Base-by-base conservation (phyloP, 2,329 filamentous ascomycete genomes). In the Phyllosticta citribraziliensis region DNA sequence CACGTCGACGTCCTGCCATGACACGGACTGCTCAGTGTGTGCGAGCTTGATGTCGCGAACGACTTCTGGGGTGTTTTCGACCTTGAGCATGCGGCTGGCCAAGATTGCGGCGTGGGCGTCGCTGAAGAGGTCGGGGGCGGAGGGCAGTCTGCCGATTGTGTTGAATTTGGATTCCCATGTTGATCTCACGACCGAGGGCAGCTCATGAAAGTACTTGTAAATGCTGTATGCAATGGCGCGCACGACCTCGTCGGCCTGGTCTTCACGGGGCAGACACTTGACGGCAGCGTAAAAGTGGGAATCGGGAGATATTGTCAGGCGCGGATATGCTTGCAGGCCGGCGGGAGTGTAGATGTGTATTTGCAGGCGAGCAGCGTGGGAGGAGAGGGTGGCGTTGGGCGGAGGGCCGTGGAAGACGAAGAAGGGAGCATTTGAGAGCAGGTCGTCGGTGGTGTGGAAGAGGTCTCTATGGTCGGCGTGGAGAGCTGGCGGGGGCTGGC, bases 21-120 rank as follows among this genome's bases (percentile, higher is more conserved):
- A 91, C 61, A 95, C 78, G 66, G 88, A 87, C 70, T 95, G 90
- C 47, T 92, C 87, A 69, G 88, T 88, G 63, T 96, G 82, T 17
- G 91, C 88, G 60, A 84, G 82, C 61, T 88, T 84, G 60, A 99
- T 78, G 63, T 88, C 86, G 52, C 83, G 80, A 61, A 95, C 83
- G 25, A 94, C 83, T 17, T 91, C 87, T 50, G 79, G 76, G 1
- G 86, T 83, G 70, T 91, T 88, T 55, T 96, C 91, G 65, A 93
- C 87, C 75, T 83, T 87, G 64, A 86, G 82, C 87, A 97, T 94
- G 57, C 85, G 84, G 72, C 88, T 88, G 58, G 93, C 92, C 63
- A 99, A 77, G 69, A 96, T 89, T 52, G 92, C 94, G 20, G 93
- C 91, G 81, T 99, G 94, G 73, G 93, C 87, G 72, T 97, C 91